Conservation (phyloP, 192 early-diverging fungal species). For the Coemansia aciculifera region DNA sequence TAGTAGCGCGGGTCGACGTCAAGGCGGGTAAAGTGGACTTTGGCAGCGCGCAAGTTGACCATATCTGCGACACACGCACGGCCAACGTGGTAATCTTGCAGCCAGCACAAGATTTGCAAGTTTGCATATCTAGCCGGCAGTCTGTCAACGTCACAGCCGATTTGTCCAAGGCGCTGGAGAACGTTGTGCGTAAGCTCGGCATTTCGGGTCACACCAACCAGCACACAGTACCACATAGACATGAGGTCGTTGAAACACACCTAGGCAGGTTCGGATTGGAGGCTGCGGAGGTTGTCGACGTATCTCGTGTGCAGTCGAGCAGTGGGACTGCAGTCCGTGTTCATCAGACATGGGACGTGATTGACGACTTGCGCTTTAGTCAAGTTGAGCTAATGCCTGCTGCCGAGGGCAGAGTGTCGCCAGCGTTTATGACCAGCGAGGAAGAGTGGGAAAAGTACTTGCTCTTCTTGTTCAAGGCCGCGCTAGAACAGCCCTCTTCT, state of each 20-base stretch:
- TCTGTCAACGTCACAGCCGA: constrained; percentile 7
- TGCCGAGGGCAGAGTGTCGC: neutral
- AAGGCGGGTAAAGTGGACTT: constrained; percentile 11
- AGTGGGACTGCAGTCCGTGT: constrained; percentile 12
- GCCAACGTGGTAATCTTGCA: constrained; percentile 36
- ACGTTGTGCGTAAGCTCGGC: constrained; percentile 14
- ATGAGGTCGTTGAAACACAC: constrained; percentile 17
- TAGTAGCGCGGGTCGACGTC: constrained; percentile 25
- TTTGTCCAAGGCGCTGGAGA: constrained; percentile 7
- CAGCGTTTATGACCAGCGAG: neutral
- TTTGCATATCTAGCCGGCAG: neutral
- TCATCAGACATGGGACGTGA: constrained; percentile 40
- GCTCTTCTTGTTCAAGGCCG: constrained; percentile 14
- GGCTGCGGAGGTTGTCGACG: constrained; percentile 25
- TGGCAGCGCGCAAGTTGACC: constrained; percentile 9
- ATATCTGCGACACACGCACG: neutral
- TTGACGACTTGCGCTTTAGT: constrained; percentile 37
- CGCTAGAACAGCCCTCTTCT: constrained; percentile 2
- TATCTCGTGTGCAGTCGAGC: constrained; percentile 3
- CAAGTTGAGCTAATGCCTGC: constrained; percentile 31
- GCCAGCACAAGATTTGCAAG: constrained; percentile 33
- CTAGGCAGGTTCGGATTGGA: constrained; percentile 21
- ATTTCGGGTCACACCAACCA: neutral
- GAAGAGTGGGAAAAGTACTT: constrained; percentile 16
- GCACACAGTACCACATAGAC: constrained; percentile 14